Base-by-base conservation (phyloP, 768 basidiomycete genomes). In the Trametes maxima region DNA sequence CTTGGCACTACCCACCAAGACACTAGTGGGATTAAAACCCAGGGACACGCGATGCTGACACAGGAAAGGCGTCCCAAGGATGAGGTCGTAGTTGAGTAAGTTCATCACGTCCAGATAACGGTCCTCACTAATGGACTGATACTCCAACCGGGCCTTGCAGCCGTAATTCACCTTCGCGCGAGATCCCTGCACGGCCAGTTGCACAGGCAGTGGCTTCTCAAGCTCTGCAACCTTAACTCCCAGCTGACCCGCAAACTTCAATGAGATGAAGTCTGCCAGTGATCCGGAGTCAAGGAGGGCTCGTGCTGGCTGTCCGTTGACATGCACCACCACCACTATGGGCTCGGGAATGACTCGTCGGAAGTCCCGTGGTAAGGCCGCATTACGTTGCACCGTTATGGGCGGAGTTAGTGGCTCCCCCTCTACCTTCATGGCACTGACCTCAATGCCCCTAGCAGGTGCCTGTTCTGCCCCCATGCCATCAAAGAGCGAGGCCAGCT, bases 141-240 rank as follows among this genome's bases (percentile, higher is more conserved):
- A 69, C 14, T 47, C 21, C 13, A 70, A 25, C 17, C 62, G 6
- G 0, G 57, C 65, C 5, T 39, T 56, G 7, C 46, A 56, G 13
- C 57, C 44, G 39, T 74, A 0, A n/a, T n/a, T n/a, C n/a, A n/a
- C n/a, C n/a, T n/a, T n/a, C n/a, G n/a, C n/a, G n/a, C n/a, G n/a
- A n/a, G 42, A 43, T 6, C 73, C 75, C 5, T 66, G 62, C 0
- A 70, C 70, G 0, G 73, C 72, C 0, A 76, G 42, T 25, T 75
- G 71, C 0, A 73, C 33, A 0, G 63, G 50, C 14, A 70, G 22
- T 2, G 62, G 68, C 51, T 67, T 67, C 43, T 51, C 59, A 13
- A 67, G 50, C n/a, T 45, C 28, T 3, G 21, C 8, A 2, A 25
- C 3, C 37, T 39, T 5, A 19, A 69, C 25, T 37, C 59, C 60